Conservation (phyloP, 2,329 filamentous ascomycete species). For the Xylaria polymorpha region DNA sequence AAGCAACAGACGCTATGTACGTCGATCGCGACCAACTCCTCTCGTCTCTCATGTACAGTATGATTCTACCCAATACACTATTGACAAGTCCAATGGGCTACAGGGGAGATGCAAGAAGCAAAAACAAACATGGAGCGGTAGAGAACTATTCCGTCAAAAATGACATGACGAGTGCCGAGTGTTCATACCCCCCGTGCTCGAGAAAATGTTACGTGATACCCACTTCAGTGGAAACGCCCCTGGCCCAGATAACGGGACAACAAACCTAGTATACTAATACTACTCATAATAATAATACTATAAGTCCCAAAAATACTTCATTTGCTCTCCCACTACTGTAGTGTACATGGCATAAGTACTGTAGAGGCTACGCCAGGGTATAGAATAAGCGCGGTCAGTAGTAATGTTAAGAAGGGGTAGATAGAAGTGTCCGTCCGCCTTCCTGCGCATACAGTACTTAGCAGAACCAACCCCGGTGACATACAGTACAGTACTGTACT, state of each 20-base stretch:
- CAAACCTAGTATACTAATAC: neutral
- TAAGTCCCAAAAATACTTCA: neutral
- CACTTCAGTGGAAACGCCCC: constrained; percentile 30
- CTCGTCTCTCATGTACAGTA: constrained; percentile 12
- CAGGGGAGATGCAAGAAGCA: constrained; percentile 26
- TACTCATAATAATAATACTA: neutral
- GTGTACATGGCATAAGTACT: too few relatives aligned
- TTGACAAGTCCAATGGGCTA: constrained; percentile 8
- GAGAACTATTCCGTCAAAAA: constrained; percentile 14
- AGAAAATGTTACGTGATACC: constrained; percentile 31
- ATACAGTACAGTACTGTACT: neutral
- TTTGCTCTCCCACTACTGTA: neutral
- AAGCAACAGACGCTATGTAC: neutral
- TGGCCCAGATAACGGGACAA: constrained; percentile 17
- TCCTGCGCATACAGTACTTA: neutral
- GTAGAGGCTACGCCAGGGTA: neutral
- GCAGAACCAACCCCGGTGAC: constrained; percentile 4
- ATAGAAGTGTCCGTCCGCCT: neutral
- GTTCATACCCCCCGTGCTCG: constrained; percentile 8
- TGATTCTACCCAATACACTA: constrained; percentile 16
- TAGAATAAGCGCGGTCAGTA: neutral
- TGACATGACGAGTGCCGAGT: constrained; percentile 35
- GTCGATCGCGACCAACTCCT: constrained; percentile 30
- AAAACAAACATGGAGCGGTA: constrained; percentile 12
- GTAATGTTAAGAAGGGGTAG: neutral